Evolutionary conservation across 2,329 filamentous ascomycete species (phyloP).

Genomic region (Aureobasidium sp.): DNA sequence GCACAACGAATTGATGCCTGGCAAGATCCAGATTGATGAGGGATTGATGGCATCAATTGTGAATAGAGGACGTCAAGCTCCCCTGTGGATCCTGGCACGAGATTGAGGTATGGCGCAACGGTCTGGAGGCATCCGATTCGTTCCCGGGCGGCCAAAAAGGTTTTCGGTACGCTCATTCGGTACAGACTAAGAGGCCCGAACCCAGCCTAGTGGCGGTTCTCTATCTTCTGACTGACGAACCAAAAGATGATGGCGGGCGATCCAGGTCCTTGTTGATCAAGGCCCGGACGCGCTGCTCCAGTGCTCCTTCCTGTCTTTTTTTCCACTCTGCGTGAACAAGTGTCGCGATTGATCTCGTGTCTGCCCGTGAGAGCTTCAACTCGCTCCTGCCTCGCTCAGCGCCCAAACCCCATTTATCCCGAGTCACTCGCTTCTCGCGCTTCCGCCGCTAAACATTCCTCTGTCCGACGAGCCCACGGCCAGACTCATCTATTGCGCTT

Average conservation of each 20-base stretch:
- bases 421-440: constrained; percentile 12
- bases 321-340: constrained; percentile 11
- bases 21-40: background rate
- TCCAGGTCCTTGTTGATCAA: constrained; percentile 14
- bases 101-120: constrained; percentile 13
- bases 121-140: constrained; percentile 12
- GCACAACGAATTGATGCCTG: background rate
- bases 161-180: constrained; percentile 15
- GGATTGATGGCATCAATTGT: background rate
- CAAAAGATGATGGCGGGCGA: constrained; percentile 13
- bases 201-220: constrained; percentile 16
- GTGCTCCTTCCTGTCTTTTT: constrained; percentile 9
- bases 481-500: background rate
- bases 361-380: background rate
- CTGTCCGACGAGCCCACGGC: background rate
- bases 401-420: background rate
- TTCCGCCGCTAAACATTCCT: constrained; percentile 3
- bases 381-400: background rate
- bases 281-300: constrained; percentile 9
- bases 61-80: background rate
- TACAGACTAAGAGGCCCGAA: constrained; percentile 15
- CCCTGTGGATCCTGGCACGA: constrained; percentile 3
- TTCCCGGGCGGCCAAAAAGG: constrained; percentile 15
- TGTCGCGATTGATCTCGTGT: constrained; percentile 1
- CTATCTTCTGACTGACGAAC: constrained; percentile 11